Conservation (phyloP, 108 stramenopile species). For the Aureococcus anophagefferens region DNA sequence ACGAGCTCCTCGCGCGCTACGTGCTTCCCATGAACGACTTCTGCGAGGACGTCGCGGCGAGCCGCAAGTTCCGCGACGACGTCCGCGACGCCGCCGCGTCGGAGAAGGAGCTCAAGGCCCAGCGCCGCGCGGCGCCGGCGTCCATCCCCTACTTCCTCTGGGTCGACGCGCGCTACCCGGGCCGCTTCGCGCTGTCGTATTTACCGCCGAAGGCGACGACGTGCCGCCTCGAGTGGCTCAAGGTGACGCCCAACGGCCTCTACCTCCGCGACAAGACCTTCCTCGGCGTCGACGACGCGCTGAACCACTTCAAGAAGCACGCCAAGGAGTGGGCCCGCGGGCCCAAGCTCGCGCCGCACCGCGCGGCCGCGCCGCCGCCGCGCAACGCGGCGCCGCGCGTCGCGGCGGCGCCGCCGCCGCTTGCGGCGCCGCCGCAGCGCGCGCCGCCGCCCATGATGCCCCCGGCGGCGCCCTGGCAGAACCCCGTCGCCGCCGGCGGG, state of each 20-base stretch:
- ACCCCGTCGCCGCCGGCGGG: background rate
- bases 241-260: background rate
- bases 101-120: background rate
- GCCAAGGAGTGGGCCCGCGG: background rate
- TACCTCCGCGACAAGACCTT: background rate
- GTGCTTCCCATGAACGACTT: constrained; percentile 23
- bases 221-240: background rate
- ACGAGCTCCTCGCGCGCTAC: constrained; percentile 20
- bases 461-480: too few species aligned
- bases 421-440: background rate
- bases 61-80: background rate
- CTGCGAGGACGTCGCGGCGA: background rate
- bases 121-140: background rate
- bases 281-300: background rate
- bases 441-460: too few species aligned
- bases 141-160: background rate
- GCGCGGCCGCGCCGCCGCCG: background rate
- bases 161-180: background rate
- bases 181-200: background rate
- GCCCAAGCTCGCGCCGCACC: background rate
- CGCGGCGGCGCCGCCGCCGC: background rate
- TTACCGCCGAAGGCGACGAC: background rate
- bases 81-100: background rate
- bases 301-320: background rate
- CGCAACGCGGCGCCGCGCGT: background rate